Conservation (phyloP, 768 basidiomycete species). For the Xanthoconium purpureum region DNA sequence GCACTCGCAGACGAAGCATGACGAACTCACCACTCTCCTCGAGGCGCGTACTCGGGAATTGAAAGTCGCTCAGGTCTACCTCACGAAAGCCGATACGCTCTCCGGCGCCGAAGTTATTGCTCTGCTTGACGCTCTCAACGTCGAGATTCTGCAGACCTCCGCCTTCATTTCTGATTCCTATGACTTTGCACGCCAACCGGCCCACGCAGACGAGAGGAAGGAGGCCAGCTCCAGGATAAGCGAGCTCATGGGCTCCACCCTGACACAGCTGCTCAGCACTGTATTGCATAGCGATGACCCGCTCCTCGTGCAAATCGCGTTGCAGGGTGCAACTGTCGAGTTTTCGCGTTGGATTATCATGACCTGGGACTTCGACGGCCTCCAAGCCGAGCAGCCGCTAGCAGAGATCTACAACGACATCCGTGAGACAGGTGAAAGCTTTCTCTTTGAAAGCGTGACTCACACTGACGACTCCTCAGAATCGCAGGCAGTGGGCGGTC, state of each 20-base stretch:
- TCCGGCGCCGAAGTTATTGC: slow-evolving; percentile 44
- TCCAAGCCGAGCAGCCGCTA: slow-evolving; percentile 28
- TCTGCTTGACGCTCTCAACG: slow-evolving; percentile 41
- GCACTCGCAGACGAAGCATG: slow-evolving; percentile 22
- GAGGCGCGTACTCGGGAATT: slow-evolving; percentile 39
- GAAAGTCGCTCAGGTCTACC: slow-evolving; percentile 40
- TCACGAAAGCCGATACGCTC: slow-evolving; percentile 42
- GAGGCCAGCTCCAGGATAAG: slow-evolving; percentile 28
- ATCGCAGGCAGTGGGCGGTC: slow-evolving; percentile 49
- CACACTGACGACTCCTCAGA: slow-evolving; percentile 32
- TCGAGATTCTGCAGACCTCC: slow-evolving; percentile 46
- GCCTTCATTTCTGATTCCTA: slow-evolving; percentile 44
- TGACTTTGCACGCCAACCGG: slow-evolving; percentile 27
- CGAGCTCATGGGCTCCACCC: slow-evolving; percentile 31
- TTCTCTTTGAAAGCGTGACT: not conserved
- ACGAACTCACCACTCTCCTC: slow-evolving; percentile 31
- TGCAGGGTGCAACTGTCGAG: slow-evolving; percentile 33
- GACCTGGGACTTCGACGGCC: slow-evolving; percentile 34
- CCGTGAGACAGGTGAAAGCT: slow-evolving; percentile 39
- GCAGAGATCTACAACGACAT: slow-evolving; percentile 39
- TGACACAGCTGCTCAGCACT: slow-evolving; percentile 24
- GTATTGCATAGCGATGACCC: slow-evolving; percentile 31
- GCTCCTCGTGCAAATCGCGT: slow-evolving; percentile 40
- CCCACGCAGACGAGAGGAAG: slow-evolving; percentile 23
- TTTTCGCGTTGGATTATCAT: slow-evolving; percentile 35